Conservation (phyloP, 768 basidiomycete species). For the Pilatotrama ljubarskyi region DNA sequence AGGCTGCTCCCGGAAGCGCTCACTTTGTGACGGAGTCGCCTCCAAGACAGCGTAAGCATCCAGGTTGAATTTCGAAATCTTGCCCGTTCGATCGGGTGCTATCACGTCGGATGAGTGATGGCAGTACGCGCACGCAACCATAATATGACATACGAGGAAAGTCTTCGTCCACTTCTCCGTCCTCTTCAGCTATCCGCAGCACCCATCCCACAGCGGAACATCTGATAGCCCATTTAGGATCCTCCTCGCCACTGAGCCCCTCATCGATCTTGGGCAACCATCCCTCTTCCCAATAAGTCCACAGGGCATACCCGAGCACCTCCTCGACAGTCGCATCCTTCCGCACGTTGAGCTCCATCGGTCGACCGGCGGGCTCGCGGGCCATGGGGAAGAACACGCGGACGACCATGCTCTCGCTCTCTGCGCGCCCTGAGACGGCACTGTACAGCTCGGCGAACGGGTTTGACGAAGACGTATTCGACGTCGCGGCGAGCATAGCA, state of each 20-base stretch:
- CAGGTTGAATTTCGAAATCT: slow-evolving; percentile 85
- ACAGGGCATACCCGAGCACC: slow-evolving; percentile 90
- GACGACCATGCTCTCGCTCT: slow-evolving; percentile 59
- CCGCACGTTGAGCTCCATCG: slow-evolving; percentile 74
- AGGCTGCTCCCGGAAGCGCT: slow-evolving; percentile 21
- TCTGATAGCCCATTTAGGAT: slow-evolving; percentile 55
- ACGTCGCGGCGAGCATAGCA: slow-evolving; percentile 69
- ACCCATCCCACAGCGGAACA: slow-evolving; percentile 89
- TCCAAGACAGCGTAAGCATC: slow-evolving; percentile 88
- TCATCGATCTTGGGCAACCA: slow-evolving; percentile 79
- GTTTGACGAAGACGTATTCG: slow-evolving; percentile 62
- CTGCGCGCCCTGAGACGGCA: slow-evolving; percentile 75
- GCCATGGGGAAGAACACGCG: slow-evolving; percentile 87
- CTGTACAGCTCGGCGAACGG: slow-evolving; percentile 89
- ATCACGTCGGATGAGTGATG: not conserved
- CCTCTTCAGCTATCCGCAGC: slow-evolving; percentile 90
- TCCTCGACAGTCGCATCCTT: slow-evolving; percentile 93
- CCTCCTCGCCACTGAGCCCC: slow-evolving; percentile 56
- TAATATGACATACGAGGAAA: slow-evolving; percentile 74
- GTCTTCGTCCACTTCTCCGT: slow-evolving; percentile 98
- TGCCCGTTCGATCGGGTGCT: slow-evolving; percentile 90
- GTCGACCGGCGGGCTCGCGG: slow-evolving; percentile 53
- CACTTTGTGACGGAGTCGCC: slow-evolving; percentile 70
- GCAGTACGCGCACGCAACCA: not conserved
- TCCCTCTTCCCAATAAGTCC: slow-evolving; percentile 90